A percentile compares a stretch with the other conserved stretches of the same genome.
Evolutionary conservation across 2,329 filamentous ascomycete genomes (phyloP).

Genomic region (Pseudocercospora cruenta): DNA sequence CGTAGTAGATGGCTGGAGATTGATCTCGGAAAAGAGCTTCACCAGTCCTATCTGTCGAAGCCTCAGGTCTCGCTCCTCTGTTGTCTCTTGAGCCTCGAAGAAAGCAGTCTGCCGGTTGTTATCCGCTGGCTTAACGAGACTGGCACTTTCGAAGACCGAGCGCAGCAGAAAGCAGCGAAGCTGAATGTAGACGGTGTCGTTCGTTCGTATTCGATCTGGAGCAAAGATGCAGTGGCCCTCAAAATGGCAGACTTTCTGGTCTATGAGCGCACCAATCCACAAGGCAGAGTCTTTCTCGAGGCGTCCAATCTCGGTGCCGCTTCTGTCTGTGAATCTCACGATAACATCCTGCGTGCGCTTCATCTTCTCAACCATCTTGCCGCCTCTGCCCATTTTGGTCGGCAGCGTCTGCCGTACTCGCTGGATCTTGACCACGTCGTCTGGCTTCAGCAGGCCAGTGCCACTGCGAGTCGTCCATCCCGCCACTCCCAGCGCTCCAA

Average conservation of each 20-base stretch:
- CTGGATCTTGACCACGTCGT: slow-evolving; percentile 83
- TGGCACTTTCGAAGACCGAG: slow-evolving; percentile 70
- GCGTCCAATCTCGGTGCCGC: slow-evolving; percentile 81
- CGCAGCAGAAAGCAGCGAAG: slow-evolving; percentile 75
- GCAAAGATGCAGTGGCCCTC: slow-evolving; percentile 88
- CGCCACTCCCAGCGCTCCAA: slow-evolving; percentile 88
- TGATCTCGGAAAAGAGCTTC: slow-evolving; percentile 86
- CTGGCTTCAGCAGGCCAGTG: slow-evolving; percentile 72
- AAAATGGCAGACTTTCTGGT: slow-evolving; percentile 86
- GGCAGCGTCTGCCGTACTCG: slow-evolving; percentile 73
- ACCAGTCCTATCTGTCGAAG: slow-evolving; percentile 86
- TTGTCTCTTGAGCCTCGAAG: slow-evolving; percentile 83
- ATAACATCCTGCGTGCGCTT: slow-evolving; percentile 79
- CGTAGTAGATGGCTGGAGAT: slow-evolving; percentile 73
- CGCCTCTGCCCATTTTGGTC: slow-evolving; percentile 45
- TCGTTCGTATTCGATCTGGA: slow-evolving; percentile 80
- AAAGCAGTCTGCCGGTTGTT: slow-evolving; percentile 72
- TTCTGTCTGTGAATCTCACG: slow-evolving; percentile 82
- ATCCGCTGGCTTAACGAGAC: slow-evolving; percentile 65
- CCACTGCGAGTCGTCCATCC: slow-evolving; percentile 93
- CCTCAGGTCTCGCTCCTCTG: slow-evolving; percentile 80
- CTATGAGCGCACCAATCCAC: slow-evolving; percentile 91
- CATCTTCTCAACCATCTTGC: slow-evolving; percentile 52
- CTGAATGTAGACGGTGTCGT: slow-evolving; percentile 93
- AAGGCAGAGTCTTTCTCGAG: slow-evolving; percentile 82